Base-by-base conservation (phyloP, 306 rosid species). In the Malus asiatica region DNA sequence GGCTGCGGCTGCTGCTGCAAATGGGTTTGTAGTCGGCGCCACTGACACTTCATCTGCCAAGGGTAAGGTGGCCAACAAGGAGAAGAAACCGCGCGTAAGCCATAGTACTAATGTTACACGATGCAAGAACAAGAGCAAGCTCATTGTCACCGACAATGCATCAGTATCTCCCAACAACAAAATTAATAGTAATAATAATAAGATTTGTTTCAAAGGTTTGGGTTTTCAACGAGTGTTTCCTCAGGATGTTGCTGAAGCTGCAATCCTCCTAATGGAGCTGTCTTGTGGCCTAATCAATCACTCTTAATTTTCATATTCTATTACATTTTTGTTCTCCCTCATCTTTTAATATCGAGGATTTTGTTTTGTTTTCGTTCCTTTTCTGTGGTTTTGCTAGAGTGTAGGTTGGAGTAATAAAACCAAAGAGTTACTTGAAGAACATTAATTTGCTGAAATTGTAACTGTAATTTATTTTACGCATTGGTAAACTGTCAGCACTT, bases 191-290 rank as follows among this genome's bases (percentile, higher is more conserved):
- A 63, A 35, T 8, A 23, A 61, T 13, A 75, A 22, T 51, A 77
- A 78, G 46, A 53, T 78, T 58, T 61, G 61, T 32, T 80, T 75
- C 53, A 71, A 60, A 55, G 35, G 45, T 16, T 69, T 75, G 42
- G 77, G 80, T 46, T 90, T 83, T 64, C 70, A 72, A 3, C 81
- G 85, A 57, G 84, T 81, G 38, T 83, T 87, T 78, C 88, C 97
- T 7, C 64, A 73, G 14, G 95, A 94, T 46, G 96, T 90, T 77
- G 91, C 83, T 62, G 85, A 87, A 81, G 93, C 91, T 0, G 96
- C 98, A n/a, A 35, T 87, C 59, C 82, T 90, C 76, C 80, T 92
- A 2, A 90, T 92, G 93, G 88, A 87, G 44, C 81, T 92, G 6
- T 90, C 93, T 58, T 88, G 87, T 84, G 89, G 89, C 71, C 78